These are phyloP conservation scores for Leptoxyphium fumago DNA, from an alignment of 2,329 filamentous ascomycete species.

Conservation along the genomic window DNA sequence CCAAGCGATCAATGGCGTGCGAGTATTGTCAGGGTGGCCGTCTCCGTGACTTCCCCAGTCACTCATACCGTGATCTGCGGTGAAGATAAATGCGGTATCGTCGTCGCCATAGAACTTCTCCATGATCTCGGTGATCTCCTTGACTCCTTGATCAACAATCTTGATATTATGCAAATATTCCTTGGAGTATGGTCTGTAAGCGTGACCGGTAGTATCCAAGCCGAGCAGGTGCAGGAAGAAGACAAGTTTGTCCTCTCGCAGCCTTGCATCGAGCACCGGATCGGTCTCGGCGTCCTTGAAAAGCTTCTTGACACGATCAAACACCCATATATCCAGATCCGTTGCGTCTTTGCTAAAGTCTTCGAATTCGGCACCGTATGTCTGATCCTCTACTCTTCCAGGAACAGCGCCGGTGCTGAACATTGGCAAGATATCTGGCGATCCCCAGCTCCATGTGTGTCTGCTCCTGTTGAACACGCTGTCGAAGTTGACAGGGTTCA, in stretches of 20 bases:
- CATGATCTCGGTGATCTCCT: constrained; percentile 67
- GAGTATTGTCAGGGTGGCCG: constrained; percentile 90
- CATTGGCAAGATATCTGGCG: constrained; percentile 94
- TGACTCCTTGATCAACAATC: constrained; percentile 78
- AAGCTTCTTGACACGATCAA: constrained; percentile 77
- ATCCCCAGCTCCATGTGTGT: constrained; percentile 99
- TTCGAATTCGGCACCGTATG: constrained; percentile 71
- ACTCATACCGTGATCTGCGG: constrained; percentile 97
- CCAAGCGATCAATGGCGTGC: constrained; percentile 86
- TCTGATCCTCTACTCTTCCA: constrained; percentile 74
- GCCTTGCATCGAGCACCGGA: constrained; percentile 52
- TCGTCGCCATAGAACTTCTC: constrained; percentile 70
- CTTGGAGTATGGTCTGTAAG: constrained; percentile 77
- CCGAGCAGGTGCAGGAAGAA: constrained; percentile 93
- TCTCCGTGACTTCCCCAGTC: constrained; percentile 99
- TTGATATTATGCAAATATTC: constrained; percentile 94
- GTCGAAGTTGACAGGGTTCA: constrained; percentile 96
- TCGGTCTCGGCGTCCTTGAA: constrained; percentile 72
- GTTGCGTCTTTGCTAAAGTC: constrained; percentile 77
- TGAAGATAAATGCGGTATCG: constrained; percentile 90
- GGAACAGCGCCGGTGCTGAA: constrained; percentile 85
- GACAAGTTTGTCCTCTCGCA: constrained; percentile 74
- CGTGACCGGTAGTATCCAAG: constrained; percentile 79
- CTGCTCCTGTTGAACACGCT: constrained; percentile 94
- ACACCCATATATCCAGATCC: constrained; percentile 83